Evolutionary conservation across 2,329 filamentous ascomycete genomes (phyloP), one percentile per base, ranked within the genome.

Genomic region (Samsoniella hepiali): DNA sequence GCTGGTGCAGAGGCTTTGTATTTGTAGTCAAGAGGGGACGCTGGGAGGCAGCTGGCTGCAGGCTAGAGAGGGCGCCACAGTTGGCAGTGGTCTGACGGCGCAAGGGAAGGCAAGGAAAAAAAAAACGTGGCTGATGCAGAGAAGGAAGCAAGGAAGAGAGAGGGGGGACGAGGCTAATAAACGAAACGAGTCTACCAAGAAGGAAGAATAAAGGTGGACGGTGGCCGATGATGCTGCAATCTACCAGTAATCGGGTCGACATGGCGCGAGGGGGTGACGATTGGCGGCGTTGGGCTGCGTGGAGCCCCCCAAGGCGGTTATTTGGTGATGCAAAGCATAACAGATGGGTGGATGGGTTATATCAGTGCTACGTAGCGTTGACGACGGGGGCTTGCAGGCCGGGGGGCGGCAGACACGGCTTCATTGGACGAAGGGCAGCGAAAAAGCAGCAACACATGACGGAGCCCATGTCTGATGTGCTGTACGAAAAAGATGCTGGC

Each of bases 221-320:
- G 15, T 5, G 3, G 31, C 57, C 56, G 42, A 38, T 38, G 44
- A 58, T 49, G 51, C n/a, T 56, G 27, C 51, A 11, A 40, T 55
- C 51, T 54, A 15, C 50, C 50, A 54, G 50, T 54, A 56, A 56
- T 56, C 53, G 53, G 36, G 11, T 56, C 29, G 22, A 11, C 27
- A 58, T 56, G 38, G 31, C 15, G 38, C 15, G 38, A 29, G 22
- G 29, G 58, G 47, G 58, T 54, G 57, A 61, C 58, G 58, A 61
- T 61, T 61, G 58, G 58, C 49, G n/a, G 58, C 49, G 17, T 54
- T 27, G 38, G 50, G 58, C 31, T 55, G 50, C 59, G 59, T 62
- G 59, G 59, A 40, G 51, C 57, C 38, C 56, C 36, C 32, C 27
- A 13, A 15, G n/a, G 40, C 17, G 50, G 17, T 49, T 62, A 32